Conservation (phyloP, 1,284 basidiomycete genomes). For the Sparassis latifolia region DNA sequence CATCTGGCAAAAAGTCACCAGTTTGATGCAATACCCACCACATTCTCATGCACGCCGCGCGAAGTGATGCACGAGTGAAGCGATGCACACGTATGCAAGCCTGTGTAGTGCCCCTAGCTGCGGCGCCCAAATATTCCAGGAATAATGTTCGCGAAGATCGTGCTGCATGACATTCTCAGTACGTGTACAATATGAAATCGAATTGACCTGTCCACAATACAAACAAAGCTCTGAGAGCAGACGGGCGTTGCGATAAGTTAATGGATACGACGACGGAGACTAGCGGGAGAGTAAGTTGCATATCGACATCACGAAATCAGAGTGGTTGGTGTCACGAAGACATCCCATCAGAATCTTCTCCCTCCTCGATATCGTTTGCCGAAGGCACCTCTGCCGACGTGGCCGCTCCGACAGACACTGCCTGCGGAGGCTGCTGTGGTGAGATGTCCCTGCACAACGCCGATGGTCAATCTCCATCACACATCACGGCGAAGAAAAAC, state of each 20-base stretch:
- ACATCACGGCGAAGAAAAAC: neutral
- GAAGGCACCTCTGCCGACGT: slow-evolving; percentile 77
- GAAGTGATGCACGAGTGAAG: too few relatives aligned
- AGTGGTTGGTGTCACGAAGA: neutral
- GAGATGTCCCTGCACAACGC: slow-evolving; percentile 54
- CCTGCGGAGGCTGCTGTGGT: slow-evolving; percentile 41
- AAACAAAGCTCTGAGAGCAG: neutral
- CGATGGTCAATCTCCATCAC: neutral
- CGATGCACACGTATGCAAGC: too few relatives aligned
- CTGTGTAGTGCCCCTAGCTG: too few relatives aligned
- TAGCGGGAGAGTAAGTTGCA: too few relatives aligned
- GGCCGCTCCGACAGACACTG: slow-evolving; percentile 54
- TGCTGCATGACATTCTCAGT: neutral
- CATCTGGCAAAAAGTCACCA: too few relatives aligned
- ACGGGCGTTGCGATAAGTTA: neutral
- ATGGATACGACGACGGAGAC: neutral
- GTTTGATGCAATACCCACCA: too few relatives aligned
- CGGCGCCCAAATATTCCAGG: too few relatives aligned
- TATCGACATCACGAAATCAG: neutral
- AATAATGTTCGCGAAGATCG: neutral
- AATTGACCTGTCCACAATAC: too few relatives aligned
- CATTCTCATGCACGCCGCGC: too few relatives aligned
- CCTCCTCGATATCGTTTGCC: slow-evolving; percentile 61
- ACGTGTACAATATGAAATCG: neutral
- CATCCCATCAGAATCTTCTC: slow-evolving; percentile 15